Conservation (phyloP, 2,329 filamentous ascomycete genomes). For the Fusarium sp. region DNA sequence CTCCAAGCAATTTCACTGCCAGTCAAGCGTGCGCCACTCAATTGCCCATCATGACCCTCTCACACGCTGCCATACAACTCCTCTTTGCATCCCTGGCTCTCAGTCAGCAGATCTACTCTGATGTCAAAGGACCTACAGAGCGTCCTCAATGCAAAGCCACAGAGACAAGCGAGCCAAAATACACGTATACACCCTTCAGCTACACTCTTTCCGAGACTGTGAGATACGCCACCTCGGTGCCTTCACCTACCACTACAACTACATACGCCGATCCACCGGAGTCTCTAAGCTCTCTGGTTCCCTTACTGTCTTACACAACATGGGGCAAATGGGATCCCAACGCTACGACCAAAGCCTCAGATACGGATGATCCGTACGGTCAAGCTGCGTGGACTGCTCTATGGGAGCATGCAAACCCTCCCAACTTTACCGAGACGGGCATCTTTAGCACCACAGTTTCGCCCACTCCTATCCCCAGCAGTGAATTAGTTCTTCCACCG, state of each 20-base stretch:
- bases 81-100: constrained; percentile 36
- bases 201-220: constrained; percentile 50
- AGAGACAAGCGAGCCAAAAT: constrained; percentile 40
- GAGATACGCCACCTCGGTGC: constrained; percentile 48
- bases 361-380: constrained; percentile 47
- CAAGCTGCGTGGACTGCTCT: constrained; percentile 49
- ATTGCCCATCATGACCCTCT: constrained; percentile 23
- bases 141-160: constrained; percentile 44
- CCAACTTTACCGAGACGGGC: constrained; percentile 49
- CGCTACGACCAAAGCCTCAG: constrained; percentile 43
- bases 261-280: constrained; percentile 48
- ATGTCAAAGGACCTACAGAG: constrained; percentile 43
- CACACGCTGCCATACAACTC: constrained; percentile 27
- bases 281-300: constrained; percentile 41
- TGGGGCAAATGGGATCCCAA: constrained; percentile 52
- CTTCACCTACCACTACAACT: constrained; percentile 46
- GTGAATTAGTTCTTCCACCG: constrained; percentile 66
- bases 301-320: constrained; percentile 48
- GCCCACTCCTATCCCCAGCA: constrained; percentile 65
- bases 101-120: constrained; percentile 45
- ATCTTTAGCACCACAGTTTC: constrained; percentile 60
- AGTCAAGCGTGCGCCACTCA: neutral
- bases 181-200: constrained; percentile 46
- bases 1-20: neutral
- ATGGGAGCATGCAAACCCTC: constrained; percentile 50